Evolutionary conservation across 169 alveolate species (phyloP).

Genomic region (Perkinsus olseni): DNA sequence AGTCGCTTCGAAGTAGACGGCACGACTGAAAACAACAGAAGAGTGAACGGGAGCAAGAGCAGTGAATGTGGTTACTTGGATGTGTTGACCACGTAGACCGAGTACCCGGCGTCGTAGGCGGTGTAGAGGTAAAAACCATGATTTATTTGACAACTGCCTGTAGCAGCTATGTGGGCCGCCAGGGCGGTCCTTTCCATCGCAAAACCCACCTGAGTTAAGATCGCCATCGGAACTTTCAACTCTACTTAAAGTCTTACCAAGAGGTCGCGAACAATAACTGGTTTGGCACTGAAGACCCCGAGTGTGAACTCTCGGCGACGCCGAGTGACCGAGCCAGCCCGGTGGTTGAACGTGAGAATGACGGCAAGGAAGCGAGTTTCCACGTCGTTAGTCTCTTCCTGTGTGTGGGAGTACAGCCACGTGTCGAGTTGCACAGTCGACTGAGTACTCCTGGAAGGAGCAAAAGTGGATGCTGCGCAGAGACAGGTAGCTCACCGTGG

Average conservation of each 20-base stretch:
- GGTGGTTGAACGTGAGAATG: not conserved
- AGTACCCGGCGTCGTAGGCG: not conserved
- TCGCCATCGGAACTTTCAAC: too few species aligned
- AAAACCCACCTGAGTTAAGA: not conserved
- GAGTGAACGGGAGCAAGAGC: not conserved
- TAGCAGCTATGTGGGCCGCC: not conserved
- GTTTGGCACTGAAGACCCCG: not conserved
- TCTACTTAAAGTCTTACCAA: not conserved
- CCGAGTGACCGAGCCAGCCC: not conserved
- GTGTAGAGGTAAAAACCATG: not conserved
- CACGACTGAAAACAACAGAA: not conserved
- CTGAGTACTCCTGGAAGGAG: not conserved
- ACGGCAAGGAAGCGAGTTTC: not conserved
- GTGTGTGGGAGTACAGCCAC: not conserved
- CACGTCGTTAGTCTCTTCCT: not conserved
- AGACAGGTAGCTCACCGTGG: not conserved
- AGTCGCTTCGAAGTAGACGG: not conserved
- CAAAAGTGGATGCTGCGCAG: not conserved
- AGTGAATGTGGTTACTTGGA: not conserved
- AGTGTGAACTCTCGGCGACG: not conserved
- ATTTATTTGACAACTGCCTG: not conserved
- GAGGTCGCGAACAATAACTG: not conserved
- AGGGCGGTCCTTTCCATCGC: not conserved
- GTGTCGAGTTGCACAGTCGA: not conserved
- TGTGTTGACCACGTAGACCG: not conserved